Evolutionary conservation across 1,284 basidiomycete species (phyloP).

Genomic region (Marasmius fiardii): DNA sequence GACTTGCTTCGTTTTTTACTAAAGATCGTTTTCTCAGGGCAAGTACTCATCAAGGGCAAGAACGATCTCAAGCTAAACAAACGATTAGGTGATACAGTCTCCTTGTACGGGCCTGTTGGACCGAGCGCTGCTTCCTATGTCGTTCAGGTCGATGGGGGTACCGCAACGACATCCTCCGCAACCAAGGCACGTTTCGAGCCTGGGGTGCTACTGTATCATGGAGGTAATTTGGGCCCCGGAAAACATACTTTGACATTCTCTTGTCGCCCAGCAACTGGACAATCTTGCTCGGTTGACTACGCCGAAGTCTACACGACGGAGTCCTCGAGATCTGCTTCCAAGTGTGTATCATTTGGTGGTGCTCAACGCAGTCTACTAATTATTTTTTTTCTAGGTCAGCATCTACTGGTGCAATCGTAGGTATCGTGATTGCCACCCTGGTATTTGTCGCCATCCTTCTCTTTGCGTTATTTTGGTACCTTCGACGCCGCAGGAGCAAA

Average conservation of each 20-base stretch:
- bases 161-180: conserved; percentile 25
- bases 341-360: too few relatives aligned
- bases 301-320: conserved; percentile 30
- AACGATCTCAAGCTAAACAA: background rate
- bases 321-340: background rate
- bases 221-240: conserved; percentile 28
- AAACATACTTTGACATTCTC: conserved; percentile 28
- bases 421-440: conserved; percentile 20
- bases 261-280: conserved; percentile 20
- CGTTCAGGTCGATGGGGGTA: conserved; percentile 31
- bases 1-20: background rate
- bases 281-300: conserved; percentile 34
- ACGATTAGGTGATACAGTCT: conserved; percentile 31
- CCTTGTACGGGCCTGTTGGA: conserved; percentile 37
- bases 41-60: background rate
- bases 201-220: conserved; percentile 35
- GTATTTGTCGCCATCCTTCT: conserved; percentile 13
- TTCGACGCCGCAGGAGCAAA: conserved; percentile 15
- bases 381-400: conserved; percentile 16
- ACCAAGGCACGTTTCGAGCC: conserved; percentile 27
- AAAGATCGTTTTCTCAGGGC: conserved; percentile 11
- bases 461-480: conserved; percentile 15
- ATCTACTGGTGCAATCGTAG: conserved; percentile 17
- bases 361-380: conserved; percentile 1
- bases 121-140: conserved; percentile 31